Percentiles rank a stretch among this genome's conserved stretches.
Conservation (phyloP, 2,329 filamentous ascomycete genomes). For the Hirsutella rhossiliensis region DNA sequence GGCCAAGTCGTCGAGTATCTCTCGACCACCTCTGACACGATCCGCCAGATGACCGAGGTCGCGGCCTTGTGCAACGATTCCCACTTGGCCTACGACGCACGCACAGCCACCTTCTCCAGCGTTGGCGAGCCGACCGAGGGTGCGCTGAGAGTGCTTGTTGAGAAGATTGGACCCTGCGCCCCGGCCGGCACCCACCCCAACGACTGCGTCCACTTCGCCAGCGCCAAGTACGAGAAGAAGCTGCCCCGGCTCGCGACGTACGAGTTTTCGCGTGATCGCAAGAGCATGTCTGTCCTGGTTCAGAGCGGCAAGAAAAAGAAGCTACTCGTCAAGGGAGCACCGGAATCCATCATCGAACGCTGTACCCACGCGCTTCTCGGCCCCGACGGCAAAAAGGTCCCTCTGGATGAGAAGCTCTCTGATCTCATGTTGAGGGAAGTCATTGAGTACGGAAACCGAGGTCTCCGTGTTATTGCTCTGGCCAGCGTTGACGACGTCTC, state of each 20-base stretch:
- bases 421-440: conserved; percentile 68
- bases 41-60: conserved; percentile 65
- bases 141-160: conserved; percentile 76
- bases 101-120: conserved; percentile 61
- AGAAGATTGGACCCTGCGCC: conserved; percentile 85
- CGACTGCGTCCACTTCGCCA: conserved; percentile 68
- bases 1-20: conserved; percentile 60
- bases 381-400: conserved; percentile 62
- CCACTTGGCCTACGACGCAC: conserved; percentile 67
- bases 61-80: conserved; percentile 82
- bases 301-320: conserved; percentile 58
- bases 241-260: conserved; percentile 72
- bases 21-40: conserved; percentile 58
- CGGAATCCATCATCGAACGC: conserved; percentile 85
- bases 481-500: conserved; percentile 71
- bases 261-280: conserved; percentile 93
- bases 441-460: conserved; percentile 79
- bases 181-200: conserved; percentile 36
- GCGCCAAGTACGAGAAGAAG: conserved; percentile 69
- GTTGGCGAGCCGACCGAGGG: conserved; percentile 95
- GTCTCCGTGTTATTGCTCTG: conserved; percentile 88
- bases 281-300: conserved; percentile 97
- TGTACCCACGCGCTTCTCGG: conserved; percentile 77
- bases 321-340: conserved; percentile 91
- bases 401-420: conserved; percentile 56